Percentiles rank a stretch among this genome's conserved stretches.
These are phyloP conservation scores for Cytospora mali DNA, from an alignment of 2,329 filamentous ascomycete genomes.

Conservation along the genomic window DNA sequence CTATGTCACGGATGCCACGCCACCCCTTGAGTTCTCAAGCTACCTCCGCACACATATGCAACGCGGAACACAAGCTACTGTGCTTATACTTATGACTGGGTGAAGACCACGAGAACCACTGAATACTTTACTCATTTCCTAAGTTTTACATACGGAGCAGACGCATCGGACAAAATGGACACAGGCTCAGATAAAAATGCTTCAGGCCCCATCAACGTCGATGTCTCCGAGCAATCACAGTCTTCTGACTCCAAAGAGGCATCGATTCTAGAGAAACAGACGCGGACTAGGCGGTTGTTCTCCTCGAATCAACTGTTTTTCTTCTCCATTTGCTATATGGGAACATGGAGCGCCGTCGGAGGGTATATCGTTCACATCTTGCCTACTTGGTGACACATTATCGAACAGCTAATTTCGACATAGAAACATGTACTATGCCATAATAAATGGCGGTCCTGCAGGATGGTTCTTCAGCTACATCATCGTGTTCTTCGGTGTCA, in stretches of 20 bases:
- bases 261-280: conserved; percentile 20
- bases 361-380: background rate
- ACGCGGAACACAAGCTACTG: background rate
- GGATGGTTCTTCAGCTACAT: conserved; percentile 38
- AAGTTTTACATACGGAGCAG: background rate
- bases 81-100: background rate
- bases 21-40: background rate
- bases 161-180: background rate
- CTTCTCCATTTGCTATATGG: conserved; percentile 20
- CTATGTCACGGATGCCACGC: background rate
- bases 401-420: background rate
- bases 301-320: conserved; percentile 12
- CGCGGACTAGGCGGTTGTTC: conserved; percentile 16
- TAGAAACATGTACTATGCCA: conserved; percentile 30
- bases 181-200: background rate
- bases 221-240: background rate
- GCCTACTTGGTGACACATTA: background rate
- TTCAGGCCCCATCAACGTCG: background rate
- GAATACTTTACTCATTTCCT: background rate
- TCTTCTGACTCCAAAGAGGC: background rate
- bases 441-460: conserved; percentile 40
- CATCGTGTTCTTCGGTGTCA: conserved; percentile 36
- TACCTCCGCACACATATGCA: background rate
- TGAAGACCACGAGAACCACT: background rate
- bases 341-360: conserved; percentile 9